Percentiles rank a stretch among this genome's conserved stretches.
These are phyloP conservation scores for Aspergillus jensenii DNA, from an alignment of 2,329 filamentous ascomycete species.

Conservation along the genomic window DNA sequence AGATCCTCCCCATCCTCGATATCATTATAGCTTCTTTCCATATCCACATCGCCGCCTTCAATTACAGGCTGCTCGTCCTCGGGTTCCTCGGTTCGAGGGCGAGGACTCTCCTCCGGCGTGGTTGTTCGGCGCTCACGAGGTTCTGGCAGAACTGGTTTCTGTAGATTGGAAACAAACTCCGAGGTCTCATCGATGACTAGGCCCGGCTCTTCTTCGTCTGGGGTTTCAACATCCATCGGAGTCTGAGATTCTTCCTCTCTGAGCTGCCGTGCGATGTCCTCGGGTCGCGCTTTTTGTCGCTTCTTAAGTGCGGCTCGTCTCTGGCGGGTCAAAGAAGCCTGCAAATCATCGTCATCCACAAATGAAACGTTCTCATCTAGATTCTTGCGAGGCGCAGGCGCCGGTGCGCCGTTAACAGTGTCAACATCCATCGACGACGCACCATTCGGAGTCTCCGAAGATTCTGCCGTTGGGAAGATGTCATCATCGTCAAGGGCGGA, in stretches of 20 bases:
- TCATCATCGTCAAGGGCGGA: constrained; percentile 60
- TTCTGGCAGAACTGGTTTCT: constrained; percentile 62
- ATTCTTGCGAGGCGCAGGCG: constrained; percentile 57
- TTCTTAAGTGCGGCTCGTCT: constrained; percentile 84
- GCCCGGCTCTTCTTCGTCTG: constrained; percentile 60
- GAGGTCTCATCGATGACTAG: constrained; percentile 95
- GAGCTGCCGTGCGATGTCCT: constrained; percentile 82
- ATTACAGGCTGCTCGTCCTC: constrained; percentile 34
- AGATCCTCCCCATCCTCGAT: constrained; percentile 51
- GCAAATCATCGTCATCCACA: constrained; percentile 89
- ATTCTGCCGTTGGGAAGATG: constrained; percentile 43
- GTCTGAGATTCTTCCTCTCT: constrained; percentile 58
- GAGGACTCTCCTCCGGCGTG: constrained; percentile 35
- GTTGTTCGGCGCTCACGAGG: constrained; percentile 43
- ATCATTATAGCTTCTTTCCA: constrained; percentile 54
- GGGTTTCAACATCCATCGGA: constrained; percentile 60
- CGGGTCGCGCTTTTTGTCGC: constrained; percentile 79
- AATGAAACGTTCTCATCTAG: constrained; percentile 67
- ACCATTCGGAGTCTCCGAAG: constrained; percentile 36
- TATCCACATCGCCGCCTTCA: constrained; percentile 55
- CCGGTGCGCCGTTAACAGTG: constrained; percentile 43
- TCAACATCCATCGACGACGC: constrained; percentile 74
- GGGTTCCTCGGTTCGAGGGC: constrained; percentile 19
- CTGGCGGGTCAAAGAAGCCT: constrained; percentile 80
- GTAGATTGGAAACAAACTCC: constrained; percentile 86